A percentile compares a stretch with the other conserved stretches of the same genome.
Evolutionary conservation across 768 basidiomycete genomes (phyloP).

Genomic region (Mycena indigotica): DNA sequence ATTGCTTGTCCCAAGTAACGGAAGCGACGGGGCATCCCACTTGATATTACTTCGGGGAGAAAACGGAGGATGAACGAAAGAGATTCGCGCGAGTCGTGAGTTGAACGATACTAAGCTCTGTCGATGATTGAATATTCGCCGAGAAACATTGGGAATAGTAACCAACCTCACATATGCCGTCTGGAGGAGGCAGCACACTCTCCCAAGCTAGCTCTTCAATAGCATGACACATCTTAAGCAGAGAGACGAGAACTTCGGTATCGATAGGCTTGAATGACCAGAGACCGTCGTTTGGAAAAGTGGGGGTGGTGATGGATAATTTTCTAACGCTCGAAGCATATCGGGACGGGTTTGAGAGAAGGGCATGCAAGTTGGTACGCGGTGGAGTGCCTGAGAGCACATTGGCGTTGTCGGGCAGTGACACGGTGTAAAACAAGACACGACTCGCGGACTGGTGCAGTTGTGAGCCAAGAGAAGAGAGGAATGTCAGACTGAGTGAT

Average conservation of each 20-base stretch:
- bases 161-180: conserved; percentile 42
- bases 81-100: conserved; percentile 26
- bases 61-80: conserved; percentile 25
- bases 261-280: conserved; percentile 19
- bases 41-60: conserved; percentile 25
- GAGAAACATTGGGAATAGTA: neutral
- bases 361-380: conserved; percentile 20
- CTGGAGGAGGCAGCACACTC: conserved; percentile 36
- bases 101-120: conserved; percentile 29
- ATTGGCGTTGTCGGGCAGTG: conserved; percentile 33
- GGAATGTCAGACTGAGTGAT: conserved; percentile 23
- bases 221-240: conserved; percentile 26
- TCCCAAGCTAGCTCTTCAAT: conserved; percentile 37
- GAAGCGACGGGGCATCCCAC: conserved; percentile 41
- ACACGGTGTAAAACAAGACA: conserved; percentile 31
- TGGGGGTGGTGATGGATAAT: conserved; percentile 26
- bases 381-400: conserved; percentile 17
- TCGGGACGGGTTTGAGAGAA: conserved; percentile 33
- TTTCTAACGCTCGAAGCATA: conserved; percentile 36
- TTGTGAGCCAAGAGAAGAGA: conserved; percentile 32
- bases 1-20: conserved; percentile 31
- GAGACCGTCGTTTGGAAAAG: conserved; percentile 3
- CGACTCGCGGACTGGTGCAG: conserved; percentile 35
- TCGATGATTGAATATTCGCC: no score
- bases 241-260: conserved; percentile 15